Conservation (phyloP, 2,329 filamentous ascomycete species). For the Ambrosiella cleistominuta region DNA sequence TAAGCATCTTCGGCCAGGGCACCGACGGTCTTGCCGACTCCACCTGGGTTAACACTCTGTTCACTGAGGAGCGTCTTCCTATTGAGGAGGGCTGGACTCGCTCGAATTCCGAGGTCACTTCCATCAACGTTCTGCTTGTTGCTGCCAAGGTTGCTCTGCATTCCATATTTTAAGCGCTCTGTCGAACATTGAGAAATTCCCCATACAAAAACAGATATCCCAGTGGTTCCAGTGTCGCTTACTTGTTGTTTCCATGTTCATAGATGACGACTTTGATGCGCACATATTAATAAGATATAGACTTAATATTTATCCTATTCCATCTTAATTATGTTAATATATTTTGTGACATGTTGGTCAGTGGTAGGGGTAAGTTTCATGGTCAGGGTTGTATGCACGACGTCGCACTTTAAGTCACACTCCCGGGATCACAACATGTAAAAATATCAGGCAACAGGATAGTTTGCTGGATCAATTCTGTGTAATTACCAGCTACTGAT, state of each 20-base stretch:
- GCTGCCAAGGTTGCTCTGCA: neutral
- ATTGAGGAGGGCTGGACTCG: conserved; percentile 10
- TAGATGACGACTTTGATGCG: neutral
- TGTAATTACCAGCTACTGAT: no score
- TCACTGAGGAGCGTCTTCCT: conserved; percentile 13
- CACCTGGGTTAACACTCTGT: conserved; percentile 14
- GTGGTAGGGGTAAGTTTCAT: no score
- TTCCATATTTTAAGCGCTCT: conserved; percentile 4
- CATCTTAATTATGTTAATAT: neutral
- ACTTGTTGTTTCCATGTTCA: neutral
- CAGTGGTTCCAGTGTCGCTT: neutral
- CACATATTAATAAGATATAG: neutral
- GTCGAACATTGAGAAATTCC: neutral
- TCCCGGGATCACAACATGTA: no score
- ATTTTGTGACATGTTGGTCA: neutral
- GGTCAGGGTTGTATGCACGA: no score
- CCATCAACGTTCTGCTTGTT: neutral
- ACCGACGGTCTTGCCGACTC: conserved; percentile 14
- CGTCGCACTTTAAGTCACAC: no score
- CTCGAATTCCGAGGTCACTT: neutral
- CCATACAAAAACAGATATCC: neutral
- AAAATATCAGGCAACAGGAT: no score
- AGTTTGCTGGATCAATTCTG: no score
- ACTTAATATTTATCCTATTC: neutral
- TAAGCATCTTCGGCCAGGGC: conserved; percentile 15